A percentile compares a stretch with the other conserved stretches of the same genome.
phyloP scores from a whole-genome alignment of 2,329 filamentous ascomycete species.

The Claviceps quebecensis region DNA sequence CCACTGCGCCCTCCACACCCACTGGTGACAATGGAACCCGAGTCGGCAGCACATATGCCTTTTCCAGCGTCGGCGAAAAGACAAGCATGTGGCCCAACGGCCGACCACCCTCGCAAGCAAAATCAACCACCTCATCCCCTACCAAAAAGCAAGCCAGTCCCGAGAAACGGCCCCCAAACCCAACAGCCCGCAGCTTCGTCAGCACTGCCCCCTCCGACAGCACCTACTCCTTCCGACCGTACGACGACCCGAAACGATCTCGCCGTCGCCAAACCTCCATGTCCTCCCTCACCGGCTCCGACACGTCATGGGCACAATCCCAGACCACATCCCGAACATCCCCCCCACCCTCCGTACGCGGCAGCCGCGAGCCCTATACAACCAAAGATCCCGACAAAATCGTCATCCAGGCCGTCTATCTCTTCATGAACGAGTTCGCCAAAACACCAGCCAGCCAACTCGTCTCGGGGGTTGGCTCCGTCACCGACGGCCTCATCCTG shows the following conservation, averaged over 20 bases:
- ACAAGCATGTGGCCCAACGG: conserved; percentile 57
- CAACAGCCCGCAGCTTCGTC: conserved; percentile 43
- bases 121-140: conserved; percentile 12
- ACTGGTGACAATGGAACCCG: conserved; percentile 18
- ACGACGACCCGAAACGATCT: conserved; percentile 52
- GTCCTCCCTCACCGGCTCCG: conserved; percentile 57
- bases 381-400: conserved; percentile 94
- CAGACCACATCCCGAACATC: conserved; percentile 73
- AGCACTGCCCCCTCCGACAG: conserved; percentile 49
- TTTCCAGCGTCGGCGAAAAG: conserved; percentile 51
- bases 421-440: conserved; percentile 79
- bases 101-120: conserved; percentile 16
- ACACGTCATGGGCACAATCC: conserved; percentile 75
- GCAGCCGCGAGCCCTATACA: conserved; percentile 61
- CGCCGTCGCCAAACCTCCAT: conserved; percentile 48
- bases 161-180: conserved; percentile 27
- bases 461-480: conserved; percentile 65
- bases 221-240: conserved; percentile 61
- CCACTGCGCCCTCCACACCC: conserved; percentile 16
- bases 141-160: conserved; percentile 16
- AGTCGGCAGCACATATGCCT: conserved; percentile 44
- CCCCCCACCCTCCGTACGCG: conserved; percentile 64
- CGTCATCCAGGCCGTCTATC: conserved; percentile 82
- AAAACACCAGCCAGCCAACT: conserved; percentile 86
- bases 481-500: conserved; percentile 85